Evolutionary conservation across 1,284 basidiomycete species (phyloP), one percentile per base, ranked within the genome.

Genomic region (Somion occarium): DNA sequence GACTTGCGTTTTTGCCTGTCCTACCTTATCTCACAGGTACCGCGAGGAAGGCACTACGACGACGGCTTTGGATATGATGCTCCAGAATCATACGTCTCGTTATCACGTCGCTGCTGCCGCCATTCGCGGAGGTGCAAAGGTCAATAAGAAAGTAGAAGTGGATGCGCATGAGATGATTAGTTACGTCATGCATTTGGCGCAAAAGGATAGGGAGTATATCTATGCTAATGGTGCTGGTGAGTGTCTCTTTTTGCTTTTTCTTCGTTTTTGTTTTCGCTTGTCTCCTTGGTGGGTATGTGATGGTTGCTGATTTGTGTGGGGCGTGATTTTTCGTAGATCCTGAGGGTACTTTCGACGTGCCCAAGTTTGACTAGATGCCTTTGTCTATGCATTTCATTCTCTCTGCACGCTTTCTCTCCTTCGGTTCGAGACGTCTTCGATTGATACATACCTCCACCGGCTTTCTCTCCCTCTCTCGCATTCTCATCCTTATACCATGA

Each of bases 31-130:
- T 20, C 47, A 51, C 22, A 62, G 63, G 15, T 83, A 85, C 60
- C 70, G 67, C 38, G 84, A 87, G 63, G 85, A 87, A 65, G 84
- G 84, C 9, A 84, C 83, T 2, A 85, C 83, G 26, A 85, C 84
- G 18, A 79, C 80, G 18, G 81, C 83, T 5, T 82, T 86, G 53
- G 82, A 85, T 79, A 87, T 87, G 85, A 83, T 86, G 84, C 64
- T 86, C 12, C 73, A 73, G 62, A 87, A 87, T 63, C 67, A 71
- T 48, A 83, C 81, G 1, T 85, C 83, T 38, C 74, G 84, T 30
- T 87, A 80, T 63, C 71, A 83, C 52, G 73, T 86, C 44, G 84
- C 84, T 23, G 67, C 76, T 2, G 72, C 72, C 22, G 85, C 83
- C 15, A 71, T 87, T 37, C 74, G 75, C 7, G 75, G 73, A 22